These are phyloP conservation scores for Amniculicola lignicola DNA, from an alignment of 495 filamentous ascomycete genomes.

Conservation along the genomic window DNA sequence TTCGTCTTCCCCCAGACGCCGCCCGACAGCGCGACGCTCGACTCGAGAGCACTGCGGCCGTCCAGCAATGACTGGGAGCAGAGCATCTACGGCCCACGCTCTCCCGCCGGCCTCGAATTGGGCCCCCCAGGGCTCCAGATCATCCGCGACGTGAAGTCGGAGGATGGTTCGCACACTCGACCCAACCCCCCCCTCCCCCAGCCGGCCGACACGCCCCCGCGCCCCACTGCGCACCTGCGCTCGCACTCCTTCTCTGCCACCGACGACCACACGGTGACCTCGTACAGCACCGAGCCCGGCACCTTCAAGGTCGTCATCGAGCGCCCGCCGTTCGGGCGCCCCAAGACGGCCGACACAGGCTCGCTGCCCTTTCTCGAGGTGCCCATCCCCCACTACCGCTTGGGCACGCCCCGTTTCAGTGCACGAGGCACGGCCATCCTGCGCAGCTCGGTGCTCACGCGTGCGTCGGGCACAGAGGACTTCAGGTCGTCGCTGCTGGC, in stretches of 20 bases:
- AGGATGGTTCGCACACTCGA: conserved; percentile 22
- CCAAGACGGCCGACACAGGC: conserved; percentile 65
- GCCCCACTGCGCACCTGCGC: conserved; percentile 47
- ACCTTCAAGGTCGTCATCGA: conserved; percentile 85
- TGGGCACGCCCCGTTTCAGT: conserved; percentile 82
- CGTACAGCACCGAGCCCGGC: conserved; percentile 57
- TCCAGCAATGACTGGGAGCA: conserved; percentile 46
- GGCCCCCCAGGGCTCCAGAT: conserved; percentile 11
- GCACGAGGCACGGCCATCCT: conserved; percentile 73
- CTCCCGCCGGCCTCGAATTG: conserved; percentile 11
- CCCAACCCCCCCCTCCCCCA: conserved; percentile 36
- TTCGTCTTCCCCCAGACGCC: conserved; percentile 56
- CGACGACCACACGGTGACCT: conserved; percentile 41
- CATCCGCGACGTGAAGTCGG: conserved; percentile 11
- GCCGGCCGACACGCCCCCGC: conserved; percentile 20
- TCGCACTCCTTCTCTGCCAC: conserved; percentile 61
- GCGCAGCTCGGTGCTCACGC: conserved; percentile 66
- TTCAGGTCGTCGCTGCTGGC: conserved; percentile 54
- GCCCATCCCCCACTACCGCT: conserved; percentile 79
- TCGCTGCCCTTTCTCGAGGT: conserved; percentile 64
- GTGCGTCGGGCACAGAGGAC: conserved; percentile 53
- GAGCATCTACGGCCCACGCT: conserved; percentile 41
- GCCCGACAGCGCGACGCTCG: conserved; percentile 55
- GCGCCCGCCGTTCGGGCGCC: conserved; percentile 58
- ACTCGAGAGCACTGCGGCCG: conserved; percentile 44